A percentile compares a stretch with the other conserved stretches of the same genome.
phyloP scores from a whole-genome alignment of 208 protist species.

The Naegleria gruberi region DNA sequence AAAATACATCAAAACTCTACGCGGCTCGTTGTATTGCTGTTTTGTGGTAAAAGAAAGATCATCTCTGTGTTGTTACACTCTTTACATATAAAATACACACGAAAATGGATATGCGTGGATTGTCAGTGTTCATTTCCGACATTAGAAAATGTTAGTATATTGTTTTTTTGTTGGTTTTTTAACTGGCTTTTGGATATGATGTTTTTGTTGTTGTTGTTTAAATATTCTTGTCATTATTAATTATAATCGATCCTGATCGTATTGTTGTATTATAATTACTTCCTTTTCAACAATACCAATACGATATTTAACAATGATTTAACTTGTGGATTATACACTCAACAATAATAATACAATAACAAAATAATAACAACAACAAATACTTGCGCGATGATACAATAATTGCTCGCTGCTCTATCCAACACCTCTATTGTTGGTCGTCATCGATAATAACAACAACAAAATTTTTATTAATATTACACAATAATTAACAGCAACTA shows the following conservation, averaged over 20 bases:
- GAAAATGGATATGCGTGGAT: constrained; percentile 87
- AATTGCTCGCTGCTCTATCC: neutral
- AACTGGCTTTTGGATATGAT: neutral
- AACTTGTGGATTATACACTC: too few species aligned
- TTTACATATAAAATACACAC: neutral
- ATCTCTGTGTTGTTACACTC: neutral
- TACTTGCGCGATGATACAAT: too few species aligned
- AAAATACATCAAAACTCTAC: too few species aligned
- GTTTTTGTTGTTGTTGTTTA: neutral
- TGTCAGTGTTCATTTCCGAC: constrained; percentile 89
- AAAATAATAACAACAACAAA: neutral
- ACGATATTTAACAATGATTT: too few species aligned
- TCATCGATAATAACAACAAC: neutral
- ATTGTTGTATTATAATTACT: too few species aligned
- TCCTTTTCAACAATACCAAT: too few species aligned
- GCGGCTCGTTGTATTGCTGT: too few species aligned
- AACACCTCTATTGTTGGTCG: neutral
- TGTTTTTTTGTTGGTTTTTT: constrained; percentile 20
- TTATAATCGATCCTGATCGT: too few species aligned
- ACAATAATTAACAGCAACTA: constrained; percentile 44
- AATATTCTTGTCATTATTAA: neutral
- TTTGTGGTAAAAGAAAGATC: too few species aligned
- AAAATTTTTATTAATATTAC: neutral
- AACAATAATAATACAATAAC: neutral
- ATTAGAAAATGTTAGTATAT: constrained; percentile 67